Evolutionary conservation across 2,329 filamentous ascomycete genomes (phyloP), one percentile per base, ranked within the genome.

Genomic region (Penicillium griseofulvum): DNA sequence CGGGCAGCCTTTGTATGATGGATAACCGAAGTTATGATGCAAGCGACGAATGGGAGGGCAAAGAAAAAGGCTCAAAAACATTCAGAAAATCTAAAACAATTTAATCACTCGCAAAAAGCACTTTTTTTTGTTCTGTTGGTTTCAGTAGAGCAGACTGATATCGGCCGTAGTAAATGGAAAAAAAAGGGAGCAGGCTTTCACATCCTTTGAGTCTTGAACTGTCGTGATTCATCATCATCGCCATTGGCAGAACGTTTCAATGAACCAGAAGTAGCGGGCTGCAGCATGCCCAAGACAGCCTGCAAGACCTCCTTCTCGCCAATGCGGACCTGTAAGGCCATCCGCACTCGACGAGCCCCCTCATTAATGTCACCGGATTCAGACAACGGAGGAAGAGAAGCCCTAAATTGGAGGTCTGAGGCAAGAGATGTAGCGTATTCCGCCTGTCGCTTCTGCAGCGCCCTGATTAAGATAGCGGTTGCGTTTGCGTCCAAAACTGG

Each of bases 221-320:
- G 68, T 60, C 70, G 68, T 28, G 59, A 62, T 17, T 66, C 62
- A 47, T 61, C 59, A 39, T 39, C 39, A 38, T 63, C 65, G 39
- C 59, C 60, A 36, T 66, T 63, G 34, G 66, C 65, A 43, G 62
- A 56, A 39, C 73, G 66, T 56, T 76, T 76, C 28, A 66, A 48
- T 12, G 67, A 65, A 16, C 56, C 60, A 7, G 52, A 54, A 16
- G 55, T 54, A 31, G 68, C 56, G 48, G 64, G 55, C 48, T 68
- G 62, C 33, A 78, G 68, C 60, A 70, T 72, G 45, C 57, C 62
- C 55, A 81, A 77, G 1, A 85, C 78, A 65, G 84, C 79, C 52
- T 78, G 73, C 24, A 91, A 68, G 6, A 92, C 76, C 62, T 80
- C 79, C 70, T 91, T 91, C 73, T 93, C 89, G 14, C 89, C 89